Base-by-base conservation (phyloP, 768 basidiomycete species). In the Gloeostereum incarnatum region DNA sequence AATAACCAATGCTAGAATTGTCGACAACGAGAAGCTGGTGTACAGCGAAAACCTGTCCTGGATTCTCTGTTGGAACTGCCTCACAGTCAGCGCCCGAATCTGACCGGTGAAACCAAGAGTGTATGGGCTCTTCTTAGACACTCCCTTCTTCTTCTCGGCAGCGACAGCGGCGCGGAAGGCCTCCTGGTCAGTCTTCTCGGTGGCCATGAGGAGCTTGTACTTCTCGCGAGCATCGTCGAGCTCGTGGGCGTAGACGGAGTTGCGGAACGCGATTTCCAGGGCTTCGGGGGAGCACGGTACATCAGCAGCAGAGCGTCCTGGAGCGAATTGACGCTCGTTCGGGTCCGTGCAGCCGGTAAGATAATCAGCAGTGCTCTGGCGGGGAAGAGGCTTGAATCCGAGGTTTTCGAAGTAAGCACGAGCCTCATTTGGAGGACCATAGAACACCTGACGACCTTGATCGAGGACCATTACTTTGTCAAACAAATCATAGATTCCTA, bases 391-490 rank as follows among this genome's bases (percentile, higher is more conserved):
- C 25, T 73, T 72, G 58, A 78, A 88, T 13, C 89, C 87, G 30
- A 89, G 61, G 21, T 58, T 56, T 47, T 85, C 73, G 48, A 96
- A 91, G 61, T 93, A 93, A 1, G 61, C 60, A 11, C 86, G 75
- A 11, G 91, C 91, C 43, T 81, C 71, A 6, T 69, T 62, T 3
- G 77, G 71, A 5, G 81, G 75, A 20, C 91, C 91, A 49, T 73
- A 87, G 66, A 78, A 94, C 8, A 86, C 81, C 55, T 85, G 81
- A 19, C 71, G 81, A 7, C 90, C 87, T 48, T 83, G 65, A 57
- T 85, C 75, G 44, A 96, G 68, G 21, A 94, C 74, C 48, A 89
- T 65, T 23, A 94, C 86, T 56, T 91, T 91, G 64, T 93, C 90
- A 52, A 94, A 93, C 2, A 82, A 49, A 0, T 77, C 66, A 42